A percentile compares a stretch with the other conserved stretches of the same genome.
Conservation (phyloP, 1,284 basidiomycete genomes). For the Trametes pubescens region DNA sequence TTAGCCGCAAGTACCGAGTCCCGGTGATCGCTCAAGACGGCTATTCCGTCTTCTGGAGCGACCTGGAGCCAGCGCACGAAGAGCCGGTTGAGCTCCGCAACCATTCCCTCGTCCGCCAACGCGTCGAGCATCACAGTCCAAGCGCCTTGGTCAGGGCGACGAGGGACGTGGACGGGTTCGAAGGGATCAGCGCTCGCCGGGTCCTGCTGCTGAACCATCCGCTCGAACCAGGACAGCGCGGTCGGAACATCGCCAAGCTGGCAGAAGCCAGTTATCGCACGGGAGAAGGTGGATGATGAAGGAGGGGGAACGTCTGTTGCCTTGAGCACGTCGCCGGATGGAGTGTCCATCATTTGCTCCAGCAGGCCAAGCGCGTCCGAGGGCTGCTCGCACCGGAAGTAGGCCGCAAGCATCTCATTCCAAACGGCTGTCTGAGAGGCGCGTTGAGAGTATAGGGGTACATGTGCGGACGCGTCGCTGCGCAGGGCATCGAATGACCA, state of each 20-base stretch:
- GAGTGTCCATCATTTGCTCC: constrained; percentile 74
- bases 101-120: constrained; percentile 54
- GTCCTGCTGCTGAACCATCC: constrained; percentile 58
- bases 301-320: constrained; percentile 61
- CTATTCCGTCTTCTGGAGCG: constrained; percentile 46
- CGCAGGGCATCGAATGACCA: constrained; percentile 32
- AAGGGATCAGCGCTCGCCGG: constrained; percentile 47
- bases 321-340: constrained; percentile 47
- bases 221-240: constrained; percentile 78
- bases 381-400: constrained; percentile 73
- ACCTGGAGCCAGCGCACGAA: constrained; percentile 50
- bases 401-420: constrained; percentile 79
- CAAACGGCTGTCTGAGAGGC: constrained; percentile 61
- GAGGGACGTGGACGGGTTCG: constrained; percentile 49
- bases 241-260: constrained; percentile 65
- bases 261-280: constrained; percentile 76
- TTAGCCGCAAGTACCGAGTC: constrained; percentile 50
- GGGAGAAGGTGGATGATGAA: constrained; percentile 67
- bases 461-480: background rate
- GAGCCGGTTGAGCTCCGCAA: constrained; percentile 65
- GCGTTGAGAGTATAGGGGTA: constrained; percentile 22
- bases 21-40: constrained; percentile 44
- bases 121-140: constrained; percentile 64
- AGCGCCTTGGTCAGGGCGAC: constrained; percentile 58
- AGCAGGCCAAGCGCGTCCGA: constrained; percentile 74